Base-by-base conservation (phyloP, 2,329 filamentous ascomycete species). In the Sphaerulina vaccinii region DNA sequence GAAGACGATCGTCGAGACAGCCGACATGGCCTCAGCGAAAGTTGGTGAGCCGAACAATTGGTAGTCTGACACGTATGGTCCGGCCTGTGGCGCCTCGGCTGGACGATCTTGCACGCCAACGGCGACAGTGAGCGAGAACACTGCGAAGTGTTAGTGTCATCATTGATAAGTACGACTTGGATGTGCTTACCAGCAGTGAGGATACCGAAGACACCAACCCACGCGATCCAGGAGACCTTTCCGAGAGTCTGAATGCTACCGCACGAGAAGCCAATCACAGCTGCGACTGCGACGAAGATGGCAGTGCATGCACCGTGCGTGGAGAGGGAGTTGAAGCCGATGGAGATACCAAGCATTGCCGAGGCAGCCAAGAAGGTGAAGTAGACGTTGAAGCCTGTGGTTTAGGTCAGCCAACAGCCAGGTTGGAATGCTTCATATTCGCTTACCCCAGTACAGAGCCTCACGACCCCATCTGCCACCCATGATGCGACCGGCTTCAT, bases 1-100 rank as follows among this genome's bases (percentile, higher is more conserved):
- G 41, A 74, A 74, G 27, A 74, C 59, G 42, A 69, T 57, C 2
- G 68, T 88, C 62, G 76, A 78, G 29, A 86, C 78, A 18, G 81
- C 78, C 13, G 82, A 75, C 64, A 87, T 84, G 23, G 73, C 82
- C 33, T 79, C 73, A 37, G 74, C 72, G 38, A 87, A 68, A 2
- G 51, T 58, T 9, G 61, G 32, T 7, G 47, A 22, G 3, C 54
- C 51, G 8, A 58, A 62, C 74, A 46, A 52, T 24, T 62, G 59
- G 51, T 54, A 70, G 46, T 68, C 66, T 3, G 63, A 62, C 11
- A 57, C 51, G 52, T 61, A 68, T 8, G 53, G 42, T 2, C 66
- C 67, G 8, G 51, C 57, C 41, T 61, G 56, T 1, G 68, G 65
- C 6, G 69, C 68, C 8, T 59, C 63, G 2, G 67, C 63, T 13